Conservation (phyloP, 352 stramenopile genomes). For the Globisporangium emineosum region DNA sequence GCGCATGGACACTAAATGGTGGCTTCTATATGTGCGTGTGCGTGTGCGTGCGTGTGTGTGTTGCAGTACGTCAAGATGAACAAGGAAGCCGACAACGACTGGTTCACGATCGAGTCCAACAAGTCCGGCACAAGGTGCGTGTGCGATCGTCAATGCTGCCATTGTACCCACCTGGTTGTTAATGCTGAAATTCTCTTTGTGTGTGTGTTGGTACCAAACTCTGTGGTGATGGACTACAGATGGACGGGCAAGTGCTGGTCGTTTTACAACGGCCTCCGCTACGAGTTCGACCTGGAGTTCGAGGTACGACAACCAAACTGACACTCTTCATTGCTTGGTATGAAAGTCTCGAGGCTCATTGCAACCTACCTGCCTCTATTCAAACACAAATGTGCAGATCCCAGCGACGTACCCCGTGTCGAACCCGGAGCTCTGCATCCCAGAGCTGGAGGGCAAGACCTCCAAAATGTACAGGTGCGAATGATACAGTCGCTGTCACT, state of each 20-base stretch:
- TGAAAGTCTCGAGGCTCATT: no score
- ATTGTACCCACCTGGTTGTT: conserved; percentile 5
- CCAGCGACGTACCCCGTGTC: conserved; percentile 80
- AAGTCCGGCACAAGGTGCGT: conserved; percentile 65
- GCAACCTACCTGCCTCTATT: no score
- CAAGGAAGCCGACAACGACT: conserved; percentile 89
- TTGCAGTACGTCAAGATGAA: conserved; percentile 85
- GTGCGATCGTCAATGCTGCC: neutral
- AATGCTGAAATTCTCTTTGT: neutral
- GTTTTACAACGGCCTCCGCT: conserved; percentile 82
- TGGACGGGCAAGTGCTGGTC: conserved; percentile 89
- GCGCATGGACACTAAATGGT: neutral
- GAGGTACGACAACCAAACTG: no score
- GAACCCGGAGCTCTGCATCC: conserved; percentile 82
- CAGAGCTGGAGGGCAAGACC: conserved; percentile 87
- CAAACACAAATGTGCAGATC: conserved; percentile 40
- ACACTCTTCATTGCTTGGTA: no score
- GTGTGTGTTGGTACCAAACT: neutral
- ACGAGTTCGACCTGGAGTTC: conserved; percentile 86
- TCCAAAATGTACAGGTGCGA: conserved; percentile 88
- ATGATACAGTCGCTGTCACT: neutral
- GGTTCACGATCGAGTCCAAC: conserved; percentile 88
- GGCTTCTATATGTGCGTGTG: neutral
- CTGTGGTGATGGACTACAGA: conserved; percentile 1
- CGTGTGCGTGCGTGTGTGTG: neutral